Conservation (phyloP, 129 eudicot species). For the Tagetes patula region DNA sequence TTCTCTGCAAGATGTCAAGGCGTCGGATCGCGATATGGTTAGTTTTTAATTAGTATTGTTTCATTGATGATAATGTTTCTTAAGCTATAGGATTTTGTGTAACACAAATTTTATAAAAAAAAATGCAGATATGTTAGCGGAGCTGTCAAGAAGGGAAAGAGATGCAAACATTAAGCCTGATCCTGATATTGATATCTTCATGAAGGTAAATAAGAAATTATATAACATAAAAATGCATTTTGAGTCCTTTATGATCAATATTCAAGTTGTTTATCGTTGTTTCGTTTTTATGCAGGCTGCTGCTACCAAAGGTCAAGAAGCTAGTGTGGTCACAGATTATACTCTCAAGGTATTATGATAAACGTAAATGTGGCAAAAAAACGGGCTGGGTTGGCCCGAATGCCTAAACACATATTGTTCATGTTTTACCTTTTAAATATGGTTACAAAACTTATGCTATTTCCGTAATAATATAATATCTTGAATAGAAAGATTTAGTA, state of each 20-base stretch:
- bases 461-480: neutral
- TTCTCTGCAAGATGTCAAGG: slow-evolving; percentile 69
- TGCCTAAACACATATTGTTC: neutral
- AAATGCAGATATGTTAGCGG: slow-evolving; percentile 28
- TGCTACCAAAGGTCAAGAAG: slow-evolving; percentile 64
- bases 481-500: neutral
- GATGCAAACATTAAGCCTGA: slow-evolving; percentile 78
- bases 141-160: slow-evolving; percentile 34
- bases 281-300: slow-evolving; percentile 50
- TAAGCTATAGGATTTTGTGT: neutral
- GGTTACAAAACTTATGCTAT: neutral
- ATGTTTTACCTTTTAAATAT: neutral
- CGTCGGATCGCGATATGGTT: slow-evolving; percentile 59
- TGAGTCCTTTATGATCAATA: neutral
- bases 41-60: slow-evolving; percentile 12
- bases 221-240: neutral
- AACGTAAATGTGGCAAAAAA: neutral
- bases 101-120: neutral
- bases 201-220: slow-evolving; percentile 53
- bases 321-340: slow-evolving; percentile 71
- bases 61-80: neutral
- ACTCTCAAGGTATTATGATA: slow-evolving; percentile 53
- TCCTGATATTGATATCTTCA: slow-evolving; percentile 76
- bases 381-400: neutral
- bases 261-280: neutral